phyloP scores from a whole-genome alignment of 306 rosid genomes.

The Malus orientalis region DNA sequence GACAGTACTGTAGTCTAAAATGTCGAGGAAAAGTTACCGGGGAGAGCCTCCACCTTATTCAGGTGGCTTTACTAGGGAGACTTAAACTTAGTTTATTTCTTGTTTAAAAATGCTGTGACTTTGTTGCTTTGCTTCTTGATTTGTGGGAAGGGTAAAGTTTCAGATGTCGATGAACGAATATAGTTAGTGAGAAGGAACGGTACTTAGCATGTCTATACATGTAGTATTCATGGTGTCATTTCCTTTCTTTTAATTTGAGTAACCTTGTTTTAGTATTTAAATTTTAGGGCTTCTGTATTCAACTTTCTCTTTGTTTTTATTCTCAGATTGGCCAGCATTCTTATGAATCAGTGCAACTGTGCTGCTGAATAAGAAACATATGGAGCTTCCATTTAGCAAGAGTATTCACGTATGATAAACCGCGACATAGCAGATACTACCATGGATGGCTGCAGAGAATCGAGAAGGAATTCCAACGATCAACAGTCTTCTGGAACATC shows the following conservation, averaged over 20 bases:
- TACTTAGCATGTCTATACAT: background rate
- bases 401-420: slow-evolving; percentile 17
- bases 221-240: background rate
- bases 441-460: slow-evolving; percentile 38
- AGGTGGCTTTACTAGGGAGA: background rate
- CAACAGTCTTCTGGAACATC: slow-evolving; percentile 23
- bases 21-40: background rate
- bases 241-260: background rate
- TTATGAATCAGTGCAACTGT: slow-evolving; percentile 11
- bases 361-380: slow-evolving; percentile 20
- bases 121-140: background rate
- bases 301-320: background rate
- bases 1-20: background rate
- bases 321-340: slow-evolving; percentile 7
- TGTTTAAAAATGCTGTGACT: background rate
- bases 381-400: slow-evolving; percentile 17
- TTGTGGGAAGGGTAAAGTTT: background rate
- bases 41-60: background rate
- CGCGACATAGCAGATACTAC: slow-evolving; percentile 13
- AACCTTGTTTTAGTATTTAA: background rate
- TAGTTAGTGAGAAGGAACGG: background rate
- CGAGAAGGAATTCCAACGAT: slow-evolving; percentile 22
- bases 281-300: background rate
- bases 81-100: background rate
- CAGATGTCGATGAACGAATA: background rate